Evolutionary conservation across 345 rosid species (phyloP).

Genomic region (Lepidium didymum): DNA sequence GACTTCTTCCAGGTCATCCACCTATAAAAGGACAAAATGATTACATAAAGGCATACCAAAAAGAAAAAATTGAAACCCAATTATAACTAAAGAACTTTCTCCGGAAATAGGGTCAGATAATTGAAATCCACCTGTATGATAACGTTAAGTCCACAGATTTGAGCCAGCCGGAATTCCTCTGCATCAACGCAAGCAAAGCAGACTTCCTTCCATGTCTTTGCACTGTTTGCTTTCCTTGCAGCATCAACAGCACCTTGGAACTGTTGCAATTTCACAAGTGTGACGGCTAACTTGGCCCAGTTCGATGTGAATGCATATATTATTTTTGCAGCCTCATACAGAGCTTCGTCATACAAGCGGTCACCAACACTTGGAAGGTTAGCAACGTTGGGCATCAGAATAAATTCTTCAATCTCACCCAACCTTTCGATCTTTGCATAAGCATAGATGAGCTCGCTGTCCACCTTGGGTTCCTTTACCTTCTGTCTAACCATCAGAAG

Average conservation of each 20-base stretch:
- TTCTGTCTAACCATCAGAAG: slow-evolving; percentile 98
- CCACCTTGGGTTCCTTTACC: slow-evolving; percentile 96
- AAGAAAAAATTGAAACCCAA: background rate
- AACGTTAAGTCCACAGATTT: slow-evolving; percentile 93
- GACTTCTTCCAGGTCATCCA: slow-evolving; percentile 96
- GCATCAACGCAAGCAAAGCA: slow-evolving; percentile 99
- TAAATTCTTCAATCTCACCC: slow-evolving; percentile 90
- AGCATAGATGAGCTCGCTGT: slow-evolving; percentile 91
- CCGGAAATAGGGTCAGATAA: background rate
- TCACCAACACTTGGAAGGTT: slow-evolving; percentile 97
- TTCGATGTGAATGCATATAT: slow-evolving; percentile 89
- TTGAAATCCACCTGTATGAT: slow-evolving; percentile 72
- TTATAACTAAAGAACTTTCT: background rate
- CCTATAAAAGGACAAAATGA: slow-evolving; percentile 40
- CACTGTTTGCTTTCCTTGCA: slow-evolving; percentile 98
- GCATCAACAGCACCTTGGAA: slow-evolving; percentile 99
- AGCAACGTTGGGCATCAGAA: slow-evolving; percentile 98
- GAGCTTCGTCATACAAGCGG: slow-evolving; percentile 77
- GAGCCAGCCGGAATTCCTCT: slow-evolving; percentile 96
- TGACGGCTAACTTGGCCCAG: slow-evolving; percentile 98
- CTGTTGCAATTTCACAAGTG: slow-evolving; percentile 88
- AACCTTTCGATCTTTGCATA: slow-evolving; percentile 96
- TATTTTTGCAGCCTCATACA: slow-evolving; percentile 96
- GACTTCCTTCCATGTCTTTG: slow-evolving; percentile 99
- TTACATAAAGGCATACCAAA: slow-evolving; percentile 4